phyloP scores from a whole-genome alignment of 2,329 filamentous ascomycete species.

The Conoideocrella luteorostrata region DNA sequence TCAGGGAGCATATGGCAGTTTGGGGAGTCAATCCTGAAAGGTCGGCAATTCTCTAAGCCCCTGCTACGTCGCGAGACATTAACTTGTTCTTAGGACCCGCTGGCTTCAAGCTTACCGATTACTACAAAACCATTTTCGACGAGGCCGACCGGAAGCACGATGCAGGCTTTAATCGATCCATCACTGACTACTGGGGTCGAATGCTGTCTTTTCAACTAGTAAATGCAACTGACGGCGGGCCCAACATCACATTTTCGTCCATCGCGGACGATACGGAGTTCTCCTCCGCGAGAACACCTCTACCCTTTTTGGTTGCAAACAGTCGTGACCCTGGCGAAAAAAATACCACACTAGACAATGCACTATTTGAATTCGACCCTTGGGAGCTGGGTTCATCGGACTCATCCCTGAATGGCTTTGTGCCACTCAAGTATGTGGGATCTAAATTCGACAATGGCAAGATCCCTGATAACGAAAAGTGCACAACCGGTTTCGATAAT shows the following conservation, averaged over 20 bases:
- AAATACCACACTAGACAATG: conserved; percentile 46
- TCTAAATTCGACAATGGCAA: conserved; percentile 49
- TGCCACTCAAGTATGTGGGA: conserved; percentile 52
- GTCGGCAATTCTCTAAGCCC: too few relatives aligned
- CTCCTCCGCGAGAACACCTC: conserved; percentile 33
- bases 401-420: conserved; percentile 51
- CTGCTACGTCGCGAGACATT: too few relatives aligned
- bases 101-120: conserved; percentile 28
- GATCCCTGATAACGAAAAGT: conserved; percentile 35
- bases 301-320: conserved; percentile 46
- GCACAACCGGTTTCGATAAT: conserved; percentile 66
- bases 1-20: conserved; percentile 33
- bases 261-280: conserved; percentile 39
- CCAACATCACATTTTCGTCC: too few relatives aligned
- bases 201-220: too few relatives aligned
- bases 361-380: conserved; percentile 58
- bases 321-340: conserved; percentile 37
- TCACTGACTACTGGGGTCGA: too few relatives aligned
- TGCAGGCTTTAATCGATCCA: conserved; percentile 48
- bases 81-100: conserved; percentile 28
- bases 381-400: conserved; percentile 65
- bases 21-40: conserved; percentile 32
- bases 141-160: conserved; percentile 29
- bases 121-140: conserved; percentile 30
- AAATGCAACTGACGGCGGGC: too few relatives aligned